phyloP scores from a whole-genome alignment of 306 rosid species.

The Citrullus colocynthis region DNA sequence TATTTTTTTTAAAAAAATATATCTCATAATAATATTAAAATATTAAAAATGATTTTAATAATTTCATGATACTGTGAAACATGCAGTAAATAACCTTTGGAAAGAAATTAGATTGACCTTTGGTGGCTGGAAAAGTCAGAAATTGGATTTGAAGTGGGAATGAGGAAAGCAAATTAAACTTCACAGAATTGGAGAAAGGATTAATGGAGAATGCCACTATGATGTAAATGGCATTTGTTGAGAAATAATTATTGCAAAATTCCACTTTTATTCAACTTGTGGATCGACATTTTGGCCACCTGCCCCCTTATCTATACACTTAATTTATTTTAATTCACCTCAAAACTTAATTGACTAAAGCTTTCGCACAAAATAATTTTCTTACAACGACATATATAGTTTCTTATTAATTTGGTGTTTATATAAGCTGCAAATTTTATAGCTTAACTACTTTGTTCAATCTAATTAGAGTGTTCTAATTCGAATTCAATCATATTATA shows the following conservation, averaged over 20 bases:
- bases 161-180: background rate
- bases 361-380: background rate
- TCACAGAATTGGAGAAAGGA: background rate
- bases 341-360: background rate
- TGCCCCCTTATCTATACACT: background rate
- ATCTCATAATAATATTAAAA: too few relatives aligned
- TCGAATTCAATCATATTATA: too few relatives aligned
- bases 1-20: too few relatives aligned
- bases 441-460: too few relatives aligned
- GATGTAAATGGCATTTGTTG: slow-evolving; percentile 2
- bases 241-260: background rate
- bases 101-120: background rate
- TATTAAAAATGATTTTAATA: too few relatives aligned
- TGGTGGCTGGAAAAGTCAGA: slow-evolving; percentile 14
- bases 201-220: background rate
- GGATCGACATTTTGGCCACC: background rate
- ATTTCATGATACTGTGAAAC: too few relatives aligned
- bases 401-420: too few relatives aligned
- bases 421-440: too few relatives aligned
- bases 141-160: background rate
- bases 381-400: too few relatives aligned
- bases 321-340: background rate
- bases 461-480: too few relatives aligned
- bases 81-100: background rate
- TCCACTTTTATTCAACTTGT: background rate